Conservation (phyloP, 2,329 filamentous ascomycete species). For the Xylaria sp. region DNA sequence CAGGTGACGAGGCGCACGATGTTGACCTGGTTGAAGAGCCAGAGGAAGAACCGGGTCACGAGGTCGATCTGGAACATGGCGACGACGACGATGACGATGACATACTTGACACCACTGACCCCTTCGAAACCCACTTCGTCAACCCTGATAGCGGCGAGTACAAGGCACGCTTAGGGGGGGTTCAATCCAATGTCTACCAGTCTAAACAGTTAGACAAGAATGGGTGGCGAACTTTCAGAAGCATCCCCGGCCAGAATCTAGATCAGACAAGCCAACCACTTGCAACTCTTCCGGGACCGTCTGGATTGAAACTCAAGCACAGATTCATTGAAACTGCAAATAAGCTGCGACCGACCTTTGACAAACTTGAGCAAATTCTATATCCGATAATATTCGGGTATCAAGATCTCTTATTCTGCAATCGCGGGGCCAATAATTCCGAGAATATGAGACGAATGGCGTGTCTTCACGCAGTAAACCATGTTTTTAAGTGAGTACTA, state of each 20-base stretch:
- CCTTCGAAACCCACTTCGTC: conserved; percentile 84
- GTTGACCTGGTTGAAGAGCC: conserved; percentile 60
- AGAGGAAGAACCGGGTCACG: conserved; percentile 57
- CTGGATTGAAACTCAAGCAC: conserved; percentile 73
- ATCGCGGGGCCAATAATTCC: conserved; percentile 75
- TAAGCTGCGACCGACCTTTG: conserved; percentile 66
- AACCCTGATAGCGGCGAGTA: conserved; percentile 71
- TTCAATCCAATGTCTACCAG: conserved; percentile 62
- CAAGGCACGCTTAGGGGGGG: conserved; percentile 61
- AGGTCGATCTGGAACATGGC: conserved; percentile 48
- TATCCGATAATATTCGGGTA: conserved; percentile 83
- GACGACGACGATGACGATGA: conserved; percentile 61
- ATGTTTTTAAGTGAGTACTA: conserved; percentile 79
- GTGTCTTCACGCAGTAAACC: conserved; percentile 88
- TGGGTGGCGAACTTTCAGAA: conserved; percentile 59
- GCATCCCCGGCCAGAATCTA: conserved; percentile 56
- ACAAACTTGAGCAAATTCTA: conserved; percentile 70
- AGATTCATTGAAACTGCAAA: conserved; percentile 68
- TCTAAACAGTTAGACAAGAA: conserved; percentile 59
- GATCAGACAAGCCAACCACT: conserved; percentile 50
- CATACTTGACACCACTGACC: conserved; percentile 64
- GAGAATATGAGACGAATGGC: conserved; percentile 74
- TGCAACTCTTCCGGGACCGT: conserved; percentile 52
- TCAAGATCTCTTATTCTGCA: conserved; percentile 80
- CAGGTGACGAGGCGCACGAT: conserved; percentile 52